Evolutionary conservation across 2,329 filamentous ascomycete species (phyloP), one percentile per base, ranked within the genome.

Genomic region (Xylaria sp.): DNA sequence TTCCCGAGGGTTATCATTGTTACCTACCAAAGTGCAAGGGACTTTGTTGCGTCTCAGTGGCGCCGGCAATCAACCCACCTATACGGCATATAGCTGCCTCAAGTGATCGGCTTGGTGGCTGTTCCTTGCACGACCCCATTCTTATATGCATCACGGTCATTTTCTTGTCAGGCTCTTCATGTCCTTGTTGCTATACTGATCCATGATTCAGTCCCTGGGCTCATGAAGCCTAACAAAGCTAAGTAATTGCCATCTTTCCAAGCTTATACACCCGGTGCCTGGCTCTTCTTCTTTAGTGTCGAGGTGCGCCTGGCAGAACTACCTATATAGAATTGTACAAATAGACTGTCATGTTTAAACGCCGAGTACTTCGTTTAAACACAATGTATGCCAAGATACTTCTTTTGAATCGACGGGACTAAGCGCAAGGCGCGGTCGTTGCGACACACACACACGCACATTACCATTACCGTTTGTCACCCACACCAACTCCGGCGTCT

Each of bases 31-130:
- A 35, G 49, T 25, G 60, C 60, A 63, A 45, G 37, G 60, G 55
- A 62, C 60, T 62, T 62, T 62, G 35, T 59, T 31, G 19, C 12
- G 19, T 42, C 33, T 42, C 21, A 40, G 50, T 50, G 60, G 60
- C 55, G 49, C 35, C 17, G 31, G 28, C 25, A 55, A 33, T 35
- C 53, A 47, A 37, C 42, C 28, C 3, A 9, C 9, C 28, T n/a
- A n/a, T n/a, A n/a, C n/a, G n/a, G n/a, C n/a, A n/a, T n/a, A n/a
- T n/a, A n/a, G n/a, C n/a, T n/a, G n/a, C n/a, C n/a, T n/a, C n/a
- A n/a, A n/a, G n/a, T n/a, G n/a, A n/a, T n/a, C n/a, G n/a, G n/a
- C n/a, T n/a, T n/a, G n/a, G n/a, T n/a, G n/a, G n/a, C n/a, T n/a
- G n/a, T n/a, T n/a, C n/a, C n/a, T n/a, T n/a, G n/a, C n/a, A n/a